A percentile compares a stretch with the other conserved stretches of the same genome.
phyloP scores from a whole-genome alignment of 306 rosid species.

The Cucurbita pepo region DNA sequence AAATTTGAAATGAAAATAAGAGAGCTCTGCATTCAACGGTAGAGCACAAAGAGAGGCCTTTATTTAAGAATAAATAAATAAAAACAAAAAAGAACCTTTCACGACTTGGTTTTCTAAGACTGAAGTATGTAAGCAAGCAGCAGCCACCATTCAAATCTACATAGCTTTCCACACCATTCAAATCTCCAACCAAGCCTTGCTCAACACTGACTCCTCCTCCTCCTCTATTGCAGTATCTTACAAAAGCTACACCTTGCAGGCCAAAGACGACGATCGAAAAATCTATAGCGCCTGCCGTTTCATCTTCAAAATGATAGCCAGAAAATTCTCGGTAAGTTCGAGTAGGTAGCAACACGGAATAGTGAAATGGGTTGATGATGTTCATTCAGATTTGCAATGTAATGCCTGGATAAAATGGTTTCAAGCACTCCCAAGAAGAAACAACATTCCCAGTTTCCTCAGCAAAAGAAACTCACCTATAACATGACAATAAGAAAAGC shows the following conservation, averaged over 20 bases:
- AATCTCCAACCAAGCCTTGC: too few relatives aligned
- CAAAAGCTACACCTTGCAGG: slow-evolving; percentile 26
- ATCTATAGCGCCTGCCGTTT: slow-evolving; percentile 20
- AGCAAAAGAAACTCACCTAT: slow-evolving; percentile 8
- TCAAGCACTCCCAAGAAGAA: slow-evolving; percentile 33
- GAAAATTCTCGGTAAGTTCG: slow-evolving; percentile 30
- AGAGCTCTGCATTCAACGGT: neutral
- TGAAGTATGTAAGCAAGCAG: slow-evolving; percentile 16
- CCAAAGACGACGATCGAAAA: slow-evolving; percentile 30
- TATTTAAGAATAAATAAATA: slow-evolving; percentile 7
- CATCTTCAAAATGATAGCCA: slow-evolving; percentile 14
- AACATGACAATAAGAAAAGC: neutral
- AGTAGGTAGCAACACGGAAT: slow-evolving; percentile 25
- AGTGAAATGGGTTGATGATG: slow-evolving; percentile 16
- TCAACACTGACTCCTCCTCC: neutral
- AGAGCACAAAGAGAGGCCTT: slow-evolving; percentile 1
- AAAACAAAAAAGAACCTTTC: slow-evolving; percentile 11
- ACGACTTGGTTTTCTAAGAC: slow-evolving; percentile 36
- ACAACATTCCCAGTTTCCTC: slow-evolving; percentile 18
- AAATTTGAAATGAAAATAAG: neutral
- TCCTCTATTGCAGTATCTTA: slow-evolving; percentile 18
- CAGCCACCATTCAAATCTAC: slow-evolving; percentile 46
- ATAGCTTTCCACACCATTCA: slow-evolving; percentile 31
- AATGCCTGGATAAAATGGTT: neutral
- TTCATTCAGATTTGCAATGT: neutral